Conservation (phyloP, 108 stramenopile genomes). For the Fistulifera pelliculosa region DNA sequence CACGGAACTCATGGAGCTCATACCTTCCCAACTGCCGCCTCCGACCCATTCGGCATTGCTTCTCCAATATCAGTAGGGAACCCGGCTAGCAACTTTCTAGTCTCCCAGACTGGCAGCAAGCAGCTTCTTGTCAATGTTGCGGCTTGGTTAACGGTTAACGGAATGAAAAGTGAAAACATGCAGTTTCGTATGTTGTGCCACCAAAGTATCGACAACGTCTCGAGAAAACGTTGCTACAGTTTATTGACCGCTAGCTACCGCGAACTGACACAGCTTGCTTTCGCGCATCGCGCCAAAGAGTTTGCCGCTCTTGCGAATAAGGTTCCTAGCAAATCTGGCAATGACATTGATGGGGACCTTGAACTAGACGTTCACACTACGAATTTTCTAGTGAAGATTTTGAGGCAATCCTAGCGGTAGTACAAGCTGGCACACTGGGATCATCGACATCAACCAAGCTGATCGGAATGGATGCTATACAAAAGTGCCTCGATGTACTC, state of each 20-base stretch:
- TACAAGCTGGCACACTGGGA: slow-evolving; percentile 24
- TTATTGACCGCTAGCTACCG: slow-evolving; percentile 62
- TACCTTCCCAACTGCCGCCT: too few relatives aligned
- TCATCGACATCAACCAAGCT: slow-evolving; percentile 32
- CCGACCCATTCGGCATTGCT: slow-evolving; percentile 29
- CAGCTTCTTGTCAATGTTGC: slow-evolving; percentile 85
- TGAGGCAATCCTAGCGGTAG: slow-evolving; percentile 63
- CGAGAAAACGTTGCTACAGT: slow-evolving; percentile 85
- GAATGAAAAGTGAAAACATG: slow-evolving; percentile 96
- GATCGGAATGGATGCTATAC: slow-evolving; percentile 76
- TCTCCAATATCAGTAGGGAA: slow-evolving; percentile 21
- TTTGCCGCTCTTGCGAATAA: slow-evolving; percentile 53
- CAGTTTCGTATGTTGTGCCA: slow-evolving; percentile 94
- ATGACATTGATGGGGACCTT: slow-evolving; percentile 35
- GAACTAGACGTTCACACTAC: slow-evolving; percentile 48
- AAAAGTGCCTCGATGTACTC: slow-evolving; percentile 86
- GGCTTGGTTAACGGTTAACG: slow-evolving; percentile 96
- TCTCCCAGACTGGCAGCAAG: background rate
- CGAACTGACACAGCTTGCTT: slow-evolving; percentile 80
- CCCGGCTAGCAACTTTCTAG: slow-evolving; percentile 6
- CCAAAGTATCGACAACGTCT: slow-evolving; percentile 93
- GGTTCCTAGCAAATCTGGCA: slow-evolving; percentile 18
- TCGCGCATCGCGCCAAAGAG: slow-evolving; percentile 76
- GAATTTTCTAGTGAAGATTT: slow-evolving; percentile 73
- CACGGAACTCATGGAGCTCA: slow-evolving; percentile 19